These are phyloP conservation scores for Suhomyces sp. DNA, from an alignment of 805 yeast genomes.

Conservation along the genomic window DNA sequence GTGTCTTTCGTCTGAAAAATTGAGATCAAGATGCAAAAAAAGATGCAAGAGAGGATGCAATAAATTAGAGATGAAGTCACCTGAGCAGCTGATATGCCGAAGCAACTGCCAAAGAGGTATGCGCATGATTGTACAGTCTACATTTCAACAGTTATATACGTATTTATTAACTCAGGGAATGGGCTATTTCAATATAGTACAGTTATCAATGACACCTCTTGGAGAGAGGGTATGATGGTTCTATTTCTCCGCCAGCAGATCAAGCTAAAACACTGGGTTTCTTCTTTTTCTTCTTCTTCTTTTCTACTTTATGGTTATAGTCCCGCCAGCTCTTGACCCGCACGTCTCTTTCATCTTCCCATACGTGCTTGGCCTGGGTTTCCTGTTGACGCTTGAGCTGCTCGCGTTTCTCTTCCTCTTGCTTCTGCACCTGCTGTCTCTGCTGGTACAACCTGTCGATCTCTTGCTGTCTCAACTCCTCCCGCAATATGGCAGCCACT, in stretches of 20 bases:
- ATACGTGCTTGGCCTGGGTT: constrained; percentile 37
- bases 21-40: not conserved
- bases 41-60: not conserved
- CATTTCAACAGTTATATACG: not conserved
- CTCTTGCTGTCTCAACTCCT: constrained; percentile 28
- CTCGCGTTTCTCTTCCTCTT: constrained; percentile 21
- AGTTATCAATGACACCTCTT: not conserved
- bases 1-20: not conserved
- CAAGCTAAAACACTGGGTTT: constrained; percentile 38
- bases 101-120: not conserved
- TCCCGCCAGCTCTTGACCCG: constrained; percentile 61
- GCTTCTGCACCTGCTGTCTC: constrained; percentile 24
- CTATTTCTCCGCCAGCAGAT: constrained; percentile 2
- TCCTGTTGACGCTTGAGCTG: constrained; percentile 40
- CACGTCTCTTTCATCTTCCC: constrained; percentile 61
- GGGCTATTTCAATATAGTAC: not conserved
- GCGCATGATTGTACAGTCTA: not conserved
- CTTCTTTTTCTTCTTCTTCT: constrained; percentile 45
- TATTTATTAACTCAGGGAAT: not conserved
- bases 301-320: constrained; percentile 42
- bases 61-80: not conserved
- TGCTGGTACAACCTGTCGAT: constrained; percentile 25
- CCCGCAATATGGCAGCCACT: constrained; percentile 45
- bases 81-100: not conserved
- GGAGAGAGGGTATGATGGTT: not conserved